Base-by-base conservation (phyloP, 2,329 filamentous ascomycete species). In the Aspergillus ustus region DNA sequence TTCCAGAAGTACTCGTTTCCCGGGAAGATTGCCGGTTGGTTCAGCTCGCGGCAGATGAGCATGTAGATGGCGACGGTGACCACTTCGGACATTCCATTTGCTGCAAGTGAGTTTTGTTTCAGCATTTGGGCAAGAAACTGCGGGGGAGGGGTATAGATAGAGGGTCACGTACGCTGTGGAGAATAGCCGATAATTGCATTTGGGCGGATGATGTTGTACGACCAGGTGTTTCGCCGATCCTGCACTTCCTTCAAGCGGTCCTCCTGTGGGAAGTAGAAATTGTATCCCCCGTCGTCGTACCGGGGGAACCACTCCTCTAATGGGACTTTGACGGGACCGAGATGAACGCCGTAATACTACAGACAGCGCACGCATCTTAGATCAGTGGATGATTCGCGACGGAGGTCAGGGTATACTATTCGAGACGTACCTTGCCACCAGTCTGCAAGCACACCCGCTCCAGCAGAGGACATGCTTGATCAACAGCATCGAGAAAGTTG, bases 291-390 rank as follows among this genome's bases (percentile, higher is more conserved):
- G 7, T 68, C 67, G 1, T 67, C 63, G 11, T 69, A 69, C 1
- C 69, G 61, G 2, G 68, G 64, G 34, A 62, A 57, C 2, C 48
- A 46, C 40, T 75, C 73, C 0, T 64, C 65, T 6, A 66, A 56
- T 0, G 73, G 72, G 4, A 63, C 57, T 22, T 64, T 64, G 1
- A 70, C 63, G 2, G 69, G 71, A 0, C 71, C 69, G 3, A 72
- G 57, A 40, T 75, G 73, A 3, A 72, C 62, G n/a, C 65, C 70
- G 40, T 75, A 75, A 49, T 74, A 65, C n/a, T n/a, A n/a, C n/a
- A n/a, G n/a, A n/a, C n/a, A n/a, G n/a, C n/a, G n/a, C n/a, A n/a
- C n/a, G n/a, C n/a, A n/a, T n/a, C n/a, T n/a, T n/a, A n/a, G n/a
- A n/a, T n/a, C n/a, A n/a, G n/a, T n/a, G n/a, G n/a, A n/a, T n/a